Evolutionary conservation across 257 asterid species (phyloP).

Genomic region (Rhazya stricta): DNA sequence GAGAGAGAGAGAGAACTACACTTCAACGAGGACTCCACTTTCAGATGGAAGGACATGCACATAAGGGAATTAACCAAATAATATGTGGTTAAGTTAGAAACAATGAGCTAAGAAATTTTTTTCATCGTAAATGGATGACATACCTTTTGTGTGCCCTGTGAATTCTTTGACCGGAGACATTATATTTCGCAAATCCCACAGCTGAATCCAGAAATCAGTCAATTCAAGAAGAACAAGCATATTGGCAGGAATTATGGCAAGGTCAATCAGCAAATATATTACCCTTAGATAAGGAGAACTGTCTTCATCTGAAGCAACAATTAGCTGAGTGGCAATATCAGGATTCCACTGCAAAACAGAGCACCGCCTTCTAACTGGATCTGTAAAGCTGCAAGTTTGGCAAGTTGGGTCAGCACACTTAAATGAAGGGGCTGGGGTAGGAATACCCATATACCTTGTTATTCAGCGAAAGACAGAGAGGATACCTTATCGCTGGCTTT

Average conservation of each 20-base stretch:
- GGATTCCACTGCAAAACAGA: constrained; percentile 99
- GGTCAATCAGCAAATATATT: constrained; percentile 20
- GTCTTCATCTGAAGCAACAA: constrained; percentile 98
- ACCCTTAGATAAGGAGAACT: constrained; percentile 84
- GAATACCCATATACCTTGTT: not conserved
- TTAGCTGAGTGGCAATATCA: constrained; percentile 80
- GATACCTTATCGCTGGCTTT: constrained; percentile 84
- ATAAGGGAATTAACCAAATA: not conserved
- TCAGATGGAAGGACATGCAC: not conserved
- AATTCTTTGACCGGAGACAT: constrained; percentile 92
- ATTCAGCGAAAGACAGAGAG: not conserved
- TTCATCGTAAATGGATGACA: constrained; percentile 13
- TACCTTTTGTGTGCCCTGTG: constrained; percentile 93
- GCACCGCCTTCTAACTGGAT: constrained; percentile 76
- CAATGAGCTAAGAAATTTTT: not conserved
- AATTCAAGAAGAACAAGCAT: constrained; percentile 17
- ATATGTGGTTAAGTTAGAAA: not conserved
- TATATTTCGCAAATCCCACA: constrained; percentile 94
- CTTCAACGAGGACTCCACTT: not conserved
- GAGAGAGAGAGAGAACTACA: not conserved
- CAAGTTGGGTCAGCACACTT: constrained; percentile 4
- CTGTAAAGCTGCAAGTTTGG: constrained; percentile 67
- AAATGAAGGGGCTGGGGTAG: not conserved
- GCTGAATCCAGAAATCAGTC: constrained; percentile 43
- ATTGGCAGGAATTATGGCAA: not conserved